These are phyloP conservation scores for Trichoderma sp. DNA, from an alignment of 2,329 filamentous ascomycete genomes.

Conservation along the genomic window DNA sequence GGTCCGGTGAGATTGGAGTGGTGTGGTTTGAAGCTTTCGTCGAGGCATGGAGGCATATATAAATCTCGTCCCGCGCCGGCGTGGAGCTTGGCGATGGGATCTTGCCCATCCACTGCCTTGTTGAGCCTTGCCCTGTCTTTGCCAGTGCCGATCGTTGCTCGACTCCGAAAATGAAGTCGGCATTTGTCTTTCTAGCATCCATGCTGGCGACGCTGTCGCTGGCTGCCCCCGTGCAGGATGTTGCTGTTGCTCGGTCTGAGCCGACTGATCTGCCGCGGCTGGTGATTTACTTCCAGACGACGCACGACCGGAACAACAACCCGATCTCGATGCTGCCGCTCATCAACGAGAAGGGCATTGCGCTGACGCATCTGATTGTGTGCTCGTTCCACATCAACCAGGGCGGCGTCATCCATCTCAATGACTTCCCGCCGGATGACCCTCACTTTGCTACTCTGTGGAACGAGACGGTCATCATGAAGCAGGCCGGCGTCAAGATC, in stretches of 20 bases:
- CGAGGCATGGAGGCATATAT: neutral
- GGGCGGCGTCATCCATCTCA: constrained; percentile 67
- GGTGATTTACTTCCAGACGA: constrained; percentile 53
- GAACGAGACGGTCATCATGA: constrained; percentile 72
- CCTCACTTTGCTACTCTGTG: constrained; percentile 70
- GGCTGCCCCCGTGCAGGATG: constrained; percentile 13
- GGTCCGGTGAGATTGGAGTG: neutral
- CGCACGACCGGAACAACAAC: constrained; percentile 41
- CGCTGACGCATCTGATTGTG: constrained; percentile 77
- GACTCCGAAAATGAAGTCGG: constrained; percentile 23
- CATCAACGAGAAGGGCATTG: constrained; percentile 45
- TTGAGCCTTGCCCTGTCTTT: neutral
- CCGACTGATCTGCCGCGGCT: constrained; percentile 42
- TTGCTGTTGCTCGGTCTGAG: constrained; percentile 12
- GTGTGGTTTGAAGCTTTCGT: neutral
- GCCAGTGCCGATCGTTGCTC: neutral
- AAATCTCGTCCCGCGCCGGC: neutral
- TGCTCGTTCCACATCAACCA: constrained; percentile 80
- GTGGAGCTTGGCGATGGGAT: neutral
- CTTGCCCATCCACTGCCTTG: neutral
- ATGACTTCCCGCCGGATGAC: constrained; percentile 70
- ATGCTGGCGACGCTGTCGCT: constrained; percentile 24
- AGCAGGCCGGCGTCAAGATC: constrained; percentile 71
- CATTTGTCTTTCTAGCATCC: constrained; percentile 14
- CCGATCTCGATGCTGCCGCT: constrained; percentile 53